Conservation (phyloP, 192 early-diverging fungal genomes). For the Podila verticillata region DNA sequence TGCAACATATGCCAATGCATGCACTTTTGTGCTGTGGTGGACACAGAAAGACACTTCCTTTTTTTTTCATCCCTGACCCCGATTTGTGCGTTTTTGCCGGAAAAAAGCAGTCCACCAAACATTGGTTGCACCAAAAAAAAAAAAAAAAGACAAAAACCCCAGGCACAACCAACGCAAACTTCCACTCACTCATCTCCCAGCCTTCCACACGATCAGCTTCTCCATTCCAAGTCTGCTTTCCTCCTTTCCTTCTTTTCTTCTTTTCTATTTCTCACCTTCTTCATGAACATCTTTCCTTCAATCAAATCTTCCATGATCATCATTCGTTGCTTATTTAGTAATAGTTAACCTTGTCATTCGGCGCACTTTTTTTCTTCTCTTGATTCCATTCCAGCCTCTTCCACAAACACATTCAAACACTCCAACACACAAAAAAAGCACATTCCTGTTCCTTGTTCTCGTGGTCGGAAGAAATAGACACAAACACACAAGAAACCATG, state of each 20-base stretch:
- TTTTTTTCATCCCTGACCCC: no score
- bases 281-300: constrained; percentile 1
- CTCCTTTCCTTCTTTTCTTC: constrained; percentile 1
- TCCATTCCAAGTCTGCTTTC: not conserved
- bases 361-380: constrained; percentile 4
- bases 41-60: no score
- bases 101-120: no score
- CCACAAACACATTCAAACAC: not conserved
- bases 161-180: no score
- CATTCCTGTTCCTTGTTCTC: no score
- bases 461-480: not conserved
- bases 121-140: no score
- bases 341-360: no score
- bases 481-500: constrained; percentile 26
- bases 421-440: not conserved
- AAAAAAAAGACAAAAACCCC: no score
- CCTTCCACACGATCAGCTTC: not conserved
- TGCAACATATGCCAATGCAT: no score
- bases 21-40: no score
- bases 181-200: not conserved
- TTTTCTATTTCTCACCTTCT: not conserved
- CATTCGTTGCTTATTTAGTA: not conserved
- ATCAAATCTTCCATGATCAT: not conserved
- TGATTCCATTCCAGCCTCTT: constrained; percentile 6
- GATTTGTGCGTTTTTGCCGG: no score